Base-by-base conservation (phyloP, 2,329 filamentous ascomycete species). In the Aspergillus sergii region DNA sequence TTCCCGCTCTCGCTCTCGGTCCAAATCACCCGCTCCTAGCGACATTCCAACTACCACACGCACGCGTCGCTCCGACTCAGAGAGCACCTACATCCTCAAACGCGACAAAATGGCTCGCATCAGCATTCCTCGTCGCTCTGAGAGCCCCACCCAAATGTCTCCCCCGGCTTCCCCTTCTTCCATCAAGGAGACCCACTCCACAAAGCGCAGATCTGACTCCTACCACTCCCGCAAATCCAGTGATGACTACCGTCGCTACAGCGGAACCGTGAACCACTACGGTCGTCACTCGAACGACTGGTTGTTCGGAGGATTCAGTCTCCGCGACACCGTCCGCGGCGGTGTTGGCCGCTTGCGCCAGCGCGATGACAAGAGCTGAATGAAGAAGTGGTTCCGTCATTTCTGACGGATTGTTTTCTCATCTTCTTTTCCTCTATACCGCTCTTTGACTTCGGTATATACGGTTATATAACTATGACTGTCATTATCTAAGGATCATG, bases 281-380 rank as follows among this genome's bases (percentile, higher is more conserved):
- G 82, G 82, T 16, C 78, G 82, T 10, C 82, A 84, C 69, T 79
- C 78, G 21, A 84, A 84, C 60, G 80, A 84, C 59, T 85, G 83
- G 83, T 74, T 85, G 6, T 84, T 84, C 62, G 78, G 78, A 23
- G 80, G 81, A 1, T 81, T 83, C 68, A 82, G 80, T 66, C 71
- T 84, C 4, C 76, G 77, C 5, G 79, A 82, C 39, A 80, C 81
- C 8, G 78, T 82, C 28, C 77, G 76, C 4, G 80, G 80, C 45
- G 76, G 77, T 45, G 72, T 80, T 23, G 75, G 77, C 39, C 76
- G 74, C 63, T 46, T 80, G n/a, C 71, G 70, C 55, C 64, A 67
- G 53, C 53, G 68, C 19, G 72, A 72, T 5, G 72, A 72, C 60
- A 72, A 73, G 57, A 63, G 66, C 63, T 75, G 71, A 74, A 32